phyloP scores from a whole-genome alignment of 345 rosid species.

The Leavenworthia alabamica region DNA sequence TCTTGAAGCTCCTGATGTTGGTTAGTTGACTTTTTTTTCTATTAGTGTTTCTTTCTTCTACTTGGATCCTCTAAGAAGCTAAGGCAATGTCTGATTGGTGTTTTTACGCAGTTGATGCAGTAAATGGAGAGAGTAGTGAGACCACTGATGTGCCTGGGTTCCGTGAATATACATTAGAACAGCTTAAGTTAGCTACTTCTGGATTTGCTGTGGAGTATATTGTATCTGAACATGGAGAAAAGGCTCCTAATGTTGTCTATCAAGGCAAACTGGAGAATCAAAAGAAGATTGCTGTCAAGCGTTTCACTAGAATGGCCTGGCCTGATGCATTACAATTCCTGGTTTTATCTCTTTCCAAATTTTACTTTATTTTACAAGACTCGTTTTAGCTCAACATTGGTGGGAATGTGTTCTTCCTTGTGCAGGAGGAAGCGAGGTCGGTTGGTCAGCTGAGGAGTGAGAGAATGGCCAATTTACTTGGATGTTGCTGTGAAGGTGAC shows the following conservation, averaged over 20 bases:
- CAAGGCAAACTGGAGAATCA: conserved; percentile 80
- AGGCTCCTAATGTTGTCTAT: conserved; percentile 87
- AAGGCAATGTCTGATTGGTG: background rate
- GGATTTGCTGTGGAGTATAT: conserved; percentile 86
- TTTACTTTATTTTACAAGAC: background rate
- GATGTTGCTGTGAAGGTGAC: conserved; percentile 84
- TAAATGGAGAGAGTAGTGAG: conserved; percentile 42
- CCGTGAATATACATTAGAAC: conserved; percentile 60
- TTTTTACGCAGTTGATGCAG: conserved; percentile 28
- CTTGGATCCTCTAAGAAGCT: conserved; percentile 14
- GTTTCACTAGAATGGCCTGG: conserved; percentile 89
- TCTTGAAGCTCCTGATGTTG: conserved; percentile 56
- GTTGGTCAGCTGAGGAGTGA: conserved; percentile 78
- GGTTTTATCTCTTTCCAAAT: conserved; percentile 27
- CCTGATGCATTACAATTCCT: conserved; percentile 80
- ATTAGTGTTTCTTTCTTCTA: background rate
- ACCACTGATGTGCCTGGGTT: conserved; percentile 42
- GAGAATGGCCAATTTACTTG: conserved; percentile 77
- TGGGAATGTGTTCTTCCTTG: conserved; percentile 2
- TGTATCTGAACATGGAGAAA: conserved; percentile 91
- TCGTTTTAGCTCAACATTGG: background rate
- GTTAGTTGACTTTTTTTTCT: conserved; percentile 35
- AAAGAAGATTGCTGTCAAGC: conserved; percentile 75
- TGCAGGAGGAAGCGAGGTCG: conserved; percentile 82
- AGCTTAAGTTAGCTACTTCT: conserved; percentile 70